These are phyloP conservation scores for Xylaria sp. DNA, from an alignment of 2,329 filamentous ascomycete genomes.

Conservation along the genomic window DNA sequence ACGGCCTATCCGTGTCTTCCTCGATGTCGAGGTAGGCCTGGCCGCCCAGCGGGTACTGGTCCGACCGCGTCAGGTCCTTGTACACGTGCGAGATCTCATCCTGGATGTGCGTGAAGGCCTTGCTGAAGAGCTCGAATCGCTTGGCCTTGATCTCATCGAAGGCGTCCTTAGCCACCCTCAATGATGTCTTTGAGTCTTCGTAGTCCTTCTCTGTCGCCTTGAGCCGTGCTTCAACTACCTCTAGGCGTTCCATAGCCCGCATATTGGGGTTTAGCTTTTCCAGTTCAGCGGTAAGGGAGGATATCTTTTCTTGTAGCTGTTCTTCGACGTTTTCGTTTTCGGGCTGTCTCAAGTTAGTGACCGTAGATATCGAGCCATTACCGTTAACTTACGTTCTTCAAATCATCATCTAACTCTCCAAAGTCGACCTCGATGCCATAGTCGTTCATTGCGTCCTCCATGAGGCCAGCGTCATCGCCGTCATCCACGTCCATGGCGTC, in stretches of 20 bases:
- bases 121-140: conserved; percentile 90
- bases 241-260: conserved; percentile 89
- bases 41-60: conserved; percentile 91
- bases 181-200: conserved; percentile 76
- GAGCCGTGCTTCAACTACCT: conserved; percentile 81
- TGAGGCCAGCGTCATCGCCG: conserved; percentile 61
- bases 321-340: conserved; percentile 73
- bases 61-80: conserved; percentile 88
- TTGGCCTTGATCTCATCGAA: conserved; percentile 82
- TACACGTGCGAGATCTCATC: conserved; percentile 94
- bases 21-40: conserved; percentile 85
- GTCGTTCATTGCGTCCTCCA: conserved; percentile 74
- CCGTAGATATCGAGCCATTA: conserved; percentile 30
- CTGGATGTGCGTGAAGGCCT: conserved; percentile 91
- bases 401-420: conserved; percentile 75
- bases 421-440: conserved; percentile 93
- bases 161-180: conserved; percentile 75
- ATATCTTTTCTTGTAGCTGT: conserved; percentile 76
- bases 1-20: conserved; percentile 95
- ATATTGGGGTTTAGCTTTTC: conserved; percentile 97
- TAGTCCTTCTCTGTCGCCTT: conserved; percentile 87
- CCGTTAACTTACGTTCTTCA: conserved; percentile 67
- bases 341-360: conserved; percentile 53
- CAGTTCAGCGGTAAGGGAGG: conserved; percentile 73
- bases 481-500: conserved; percentile 95